Evolutionary conservation across 2,329 filamentous ascomycete species (phyloP).

Genomic region (Madurella fahalii): DNA sequence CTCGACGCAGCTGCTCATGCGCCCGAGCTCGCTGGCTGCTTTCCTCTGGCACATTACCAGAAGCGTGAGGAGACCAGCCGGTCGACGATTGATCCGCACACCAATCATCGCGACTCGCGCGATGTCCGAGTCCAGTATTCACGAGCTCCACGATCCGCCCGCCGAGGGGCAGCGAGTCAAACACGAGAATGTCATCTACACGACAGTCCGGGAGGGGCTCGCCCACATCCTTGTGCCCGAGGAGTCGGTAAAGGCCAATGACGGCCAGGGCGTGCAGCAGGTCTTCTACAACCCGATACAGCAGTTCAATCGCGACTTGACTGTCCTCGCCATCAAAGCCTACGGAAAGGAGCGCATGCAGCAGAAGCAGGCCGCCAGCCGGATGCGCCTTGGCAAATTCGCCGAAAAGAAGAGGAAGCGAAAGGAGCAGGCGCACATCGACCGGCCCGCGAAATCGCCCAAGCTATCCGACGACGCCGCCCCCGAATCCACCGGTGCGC

Average conservation of each 20-base stretch:
- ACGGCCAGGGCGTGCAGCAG: constrained; percentile 62
- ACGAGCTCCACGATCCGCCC: constrained; percentile 25
- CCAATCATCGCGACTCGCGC: constrained; percentile 5
- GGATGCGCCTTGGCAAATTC: constrained; percentile 51
- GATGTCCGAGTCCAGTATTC: constrained; percentile 23
- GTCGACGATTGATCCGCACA: not conserved
- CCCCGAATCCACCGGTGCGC: constrained; percentile 16
- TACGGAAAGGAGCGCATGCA: constrained; percentile 65
- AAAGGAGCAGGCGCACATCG: constrained; percentile 43
- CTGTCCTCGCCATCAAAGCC: constrained; percentile 84
- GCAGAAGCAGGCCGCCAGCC: constrained; percentile 51
- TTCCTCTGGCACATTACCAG: constrained; percentile 11
- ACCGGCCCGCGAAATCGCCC: constrained; percentile 29
- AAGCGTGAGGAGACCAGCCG: constrained; percentile 4
- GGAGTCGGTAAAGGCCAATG: constrained; percentile 37
- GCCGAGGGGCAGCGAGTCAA: constrained; percentile 33
- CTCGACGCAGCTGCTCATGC: constrained; percentile 11
- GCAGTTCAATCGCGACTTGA: constrained; percentile 96
- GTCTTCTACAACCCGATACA: constrained; percentile 99
- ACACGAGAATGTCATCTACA: constrained; percentile 47
- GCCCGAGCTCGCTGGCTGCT: constrained; percentile 5
- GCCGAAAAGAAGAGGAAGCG: constrained; percentile 40
- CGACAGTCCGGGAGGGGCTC: constrained; percentile 51
- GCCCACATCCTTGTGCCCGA: constrained; percentile 53
- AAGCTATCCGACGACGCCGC: constrained; percentile 17